Conservation (phyloP, 2,329 filamentous ascomycete species). For the Ustilaginoidea virens region DNA sequence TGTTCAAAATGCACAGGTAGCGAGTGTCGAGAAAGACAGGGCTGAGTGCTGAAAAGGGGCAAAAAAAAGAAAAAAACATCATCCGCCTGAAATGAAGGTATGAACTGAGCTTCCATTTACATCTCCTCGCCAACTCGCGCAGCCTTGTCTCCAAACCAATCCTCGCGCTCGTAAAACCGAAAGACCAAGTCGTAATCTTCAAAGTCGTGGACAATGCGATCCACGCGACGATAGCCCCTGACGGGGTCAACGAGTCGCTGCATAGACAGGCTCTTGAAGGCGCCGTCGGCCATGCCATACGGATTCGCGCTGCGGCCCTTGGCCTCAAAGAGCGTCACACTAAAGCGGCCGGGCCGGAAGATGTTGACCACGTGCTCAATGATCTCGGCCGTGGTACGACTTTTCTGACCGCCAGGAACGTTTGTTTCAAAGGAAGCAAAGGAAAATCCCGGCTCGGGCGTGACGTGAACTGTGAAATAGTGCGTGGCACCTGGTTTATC, state of each 20-base stretch:
- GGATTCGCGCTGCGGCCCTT: slow-evolving; percentile 40
- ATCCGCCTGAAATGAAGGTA: neutral
- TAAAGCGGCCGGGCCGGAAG: slow-evolving; percentile 96
- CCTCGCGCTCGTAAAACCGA: slow-evolving; percentile 86
- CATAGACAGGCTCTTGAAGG: slow-evolving; percentile 18
- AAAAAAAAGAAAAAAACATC: neutral
- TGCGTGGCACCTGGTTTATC: slow-evolving; percentile 41
- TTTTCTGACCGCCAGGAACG: slow-evolving; percentile 76
- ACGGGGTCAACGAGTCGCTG: slow-evolving; percentile 58
- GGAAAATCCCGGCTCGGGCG: slow-evolving; percentile 89
- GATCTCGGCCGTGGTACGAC: slow-evolving; percentile 76
- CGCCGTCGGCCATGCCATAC: slow-evolving; percentile 25
- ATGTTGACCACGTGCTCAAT: slow-evolving; percentile 90
- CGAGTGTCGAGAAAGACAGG: too few species aligned
- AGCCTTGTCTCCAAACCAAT: slow-evolving; percentile 43
- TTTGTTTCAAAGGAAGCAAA: slow-evolving; percentile 99
- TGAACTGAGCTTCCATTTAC: neutral
- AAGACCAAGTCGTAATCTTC: slow-evolving; percentile 97
- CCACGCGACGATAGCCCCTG: slow-evolving; percentile 72
- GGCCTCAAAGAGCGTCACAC: slow-evolving; percentile 88
- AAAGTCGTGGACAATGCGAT: slow-evolving; percentile 92
- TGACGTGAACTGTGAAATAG: slow-evolving; percentile 98
- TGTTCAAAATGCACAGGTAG: too few species aligned
- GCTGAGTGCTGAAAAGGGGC: neutral
- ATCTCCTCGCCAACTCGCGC: slow-evolving; percentile 38